A percentile compares a stretch with the other conserved stretches of the same genome.
Evolutionary conservation across 2,329 filamentous ascomycete species (phyloP).

Genomic region (Epichloe hybrida): DNA sequence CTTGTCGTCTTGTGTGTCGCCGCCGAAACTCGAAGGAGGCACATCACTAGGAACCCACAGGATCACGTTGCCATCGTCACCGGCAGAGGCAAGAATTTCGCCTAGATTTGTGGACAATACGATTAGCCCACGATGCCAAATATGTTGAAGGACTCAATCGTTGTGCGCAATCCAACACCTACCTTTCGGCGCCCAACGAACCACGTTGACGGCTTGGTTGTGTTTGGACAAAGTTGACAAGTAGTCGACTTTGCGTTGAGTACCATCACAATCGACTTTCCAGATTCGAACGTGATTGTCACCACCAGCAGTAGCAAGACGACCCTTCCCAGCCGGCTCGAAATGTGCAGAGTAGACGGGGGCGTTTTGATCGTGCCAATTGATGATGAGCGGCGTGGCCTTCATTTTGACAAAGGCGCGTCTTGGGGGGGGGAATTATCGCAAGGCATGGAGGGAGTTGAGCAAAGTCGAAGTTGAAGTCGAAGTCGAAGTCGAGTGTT

Average conservation of each 20-base stretch:
- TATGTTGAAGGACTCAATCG: background rate
- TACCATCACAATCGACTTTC: slow-evolving; percentile 74
- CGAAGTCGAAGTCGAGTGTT: background rate
- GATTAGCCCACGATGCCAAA: background rate
- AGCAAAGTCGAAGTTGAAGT: background rate
- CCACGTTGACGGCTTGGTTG: slow-evolving; percentile 94
- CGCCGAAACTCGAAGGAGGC: slow-evolving; percentile 57
- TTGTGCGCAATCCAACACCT: slow-evolving; percentile 14
- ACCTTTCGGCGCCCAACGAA: slow-evolving; percentile 92
- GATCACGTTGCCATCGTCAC: slow-evolving; percentile 93
- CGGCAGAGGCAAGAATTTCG: slow-evolving; percentile 85
- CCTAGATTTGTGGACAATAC: slow-evolving; percentile 35
- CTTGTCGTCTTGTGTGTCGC: slow-evolving; percentile 81
- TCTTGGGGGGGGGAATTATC: slow-evolving; percentile 12
- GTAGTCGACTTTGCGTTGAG: slow-evolving; percentile 82
- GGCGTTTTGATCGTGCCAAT: slow-evolving; percentile 96
- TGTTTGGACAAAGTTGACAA: slow-evolving; percentile 85
- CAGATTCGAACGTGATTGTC: slow-evolving; percentile 95
- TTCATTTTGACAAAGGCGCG: slow-evolving; percentile 54
- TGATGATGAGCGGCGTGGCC: slow-evolving; percentile 88
- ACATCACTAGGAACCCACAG: slow-evolving; percentile 86
- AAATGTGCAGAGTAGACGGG: slow-evolving; percentile 98
- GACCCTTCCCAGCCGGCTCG: slow-evolving; percentile 79
- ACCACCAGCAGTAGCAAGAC: slow-evolving; percentile 85
- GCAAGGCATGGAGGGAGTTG: slow-evolving; percentile 17